A percentile compares a stretch with the other conserved stretches of the same genome.
phyloP scores from a whole-genome alignment of 1,139 yeast genomes.

The Taphrina communis region DNA sequence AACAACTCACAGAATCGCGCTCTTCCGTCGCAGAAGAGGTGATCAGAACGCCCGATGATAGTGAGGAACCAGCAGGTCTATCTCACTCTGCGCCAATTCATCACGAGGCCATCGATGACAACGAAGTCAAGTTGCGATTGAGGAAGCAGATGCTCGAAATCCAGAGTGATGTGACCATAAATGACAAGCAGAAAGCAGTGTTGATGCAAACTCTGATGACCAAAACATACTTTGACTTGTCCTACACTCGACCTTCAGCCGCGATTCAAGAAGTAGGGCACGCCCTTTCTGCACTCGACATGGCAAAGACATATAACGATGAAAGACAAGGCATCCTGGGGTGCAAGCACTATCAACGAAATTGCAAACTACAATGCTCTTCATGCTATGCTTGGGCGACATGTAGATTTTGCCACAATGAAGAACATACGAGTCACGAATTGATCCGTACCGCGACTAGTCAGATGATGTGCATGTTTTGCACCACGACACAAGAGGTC shows the following conservation, averaged over 20 bases:
- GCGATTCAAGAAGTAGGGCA: slow-evolving; percentile 37
- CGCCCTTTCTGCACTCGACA: slow-evolving; percentile 35
- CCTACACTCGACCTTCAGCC: slow-evolving; percentile 28
- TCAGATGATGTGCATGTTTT: slow-evolving; percentile 79
- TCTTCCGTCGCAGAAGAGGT: slow-evolving; percentile 4
- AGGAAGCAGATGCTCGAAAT: slow-evolving; percentile 65
- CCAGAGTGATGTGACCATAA: slow-evolving; percentile 57
- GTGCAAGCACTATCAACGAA: slow-evolving; percentile 81
- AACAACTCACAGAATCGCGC: neutral
- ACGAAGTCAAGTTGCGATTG: slow-evolving; percentile 49
- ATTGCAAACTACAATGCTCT: slow-evolving; percentile 82
- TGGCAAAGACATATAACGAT: slow-evolving; percentile 58
- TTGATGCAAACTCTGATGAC: slow-evolving; percentile 57
- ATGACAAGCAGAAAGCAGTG: slow-evolving; percentile 61
- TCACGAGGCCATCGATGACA: slow-evolving; percentile 9
- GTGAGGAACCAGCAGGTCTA: neutral
- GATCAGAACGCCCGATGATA: neutral
- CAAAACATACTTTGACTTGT: slow-evolving; percentile 38
- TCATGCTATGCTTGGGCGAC: slow-evolving; percentile 75
- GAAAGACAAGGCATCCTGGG: slow-evolving; percentile 62
- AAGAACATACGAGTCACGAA: slow-evolving; percentile 61
- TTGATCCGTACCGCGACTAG: slow-evolving; percentile 67
- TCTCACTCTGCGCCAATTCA: neutral
- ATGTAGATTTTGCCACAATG: slow-evolving; percentile 88
- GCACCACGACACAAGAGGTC: slow-evolving; percentile 77